Evolutionary conservation across 176 grass and related monocot genomes (phyloP).

Genomic region (Zoysia pacifica): DNA sequence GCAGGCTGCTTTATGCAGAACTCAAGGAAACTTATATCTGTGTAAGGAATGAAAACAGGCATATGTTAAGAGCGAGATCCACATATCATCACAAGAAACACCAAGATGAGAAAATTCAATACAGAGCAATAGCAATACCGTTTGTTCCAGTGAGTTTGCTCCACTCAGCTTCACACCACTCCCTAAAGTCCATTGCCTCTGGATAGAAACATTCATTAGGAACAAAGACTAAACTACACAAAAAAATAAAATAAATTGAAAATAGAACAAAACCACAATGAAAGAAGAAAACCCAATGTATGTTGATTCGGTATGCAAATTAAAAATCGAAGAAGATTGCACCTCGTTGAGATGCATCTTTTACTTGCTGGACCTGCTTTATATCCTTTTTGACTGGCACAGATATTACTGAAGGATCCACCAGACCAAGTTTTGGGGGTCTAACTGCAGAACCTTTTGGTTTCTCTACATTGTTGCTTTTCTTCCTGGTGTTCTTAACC

Average conservation of each 20-base stretch:
- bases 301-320: not conserved
- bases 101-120: not conserved
- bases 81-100: not conserved
- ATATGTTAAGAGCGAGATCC: not conserved
- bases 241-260: not conserved
- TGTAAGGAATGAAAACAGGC: slow-evolving; percentile 8
- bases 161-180: slow-evolving; percentile 83
- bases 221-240: slow-evolving; percentile 12
- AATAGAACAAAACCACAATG: not conserved
- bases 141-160: slow-evolving; percentile 65
- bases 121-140: slow-evolving; percentile 47
- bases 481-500: slow-evolving; percentile 81
- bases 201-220: slow-evolving; percentile 35
- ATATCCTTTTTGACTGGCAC: slow-evolving; percentile 46
- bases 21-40: slow-evolving; percentile 85
- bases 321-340: not conserved
- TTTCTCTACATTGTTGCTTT: slow-evolving; percentile 71
- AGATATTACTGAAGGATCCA: slow-evolving; percentile 45
- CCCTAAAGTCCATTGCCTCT: slow-evolving; percentile 87
- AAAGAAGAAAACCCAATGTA: slow-evolving; percentile 20
- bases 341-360: slow-evolving; percentile 56
- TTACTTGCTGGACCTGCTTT: slow-evolving; percentile 52
- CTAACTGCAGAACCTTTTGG: slow-evolving; percentile 53
- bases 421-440: slow-evolving; percentile 33
- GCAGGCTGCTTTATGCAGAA: slow-evolving; percentile 79